Conservation (phyloP, 202 grass and related monocot genomes). For the Carex arenaria region DNA sequence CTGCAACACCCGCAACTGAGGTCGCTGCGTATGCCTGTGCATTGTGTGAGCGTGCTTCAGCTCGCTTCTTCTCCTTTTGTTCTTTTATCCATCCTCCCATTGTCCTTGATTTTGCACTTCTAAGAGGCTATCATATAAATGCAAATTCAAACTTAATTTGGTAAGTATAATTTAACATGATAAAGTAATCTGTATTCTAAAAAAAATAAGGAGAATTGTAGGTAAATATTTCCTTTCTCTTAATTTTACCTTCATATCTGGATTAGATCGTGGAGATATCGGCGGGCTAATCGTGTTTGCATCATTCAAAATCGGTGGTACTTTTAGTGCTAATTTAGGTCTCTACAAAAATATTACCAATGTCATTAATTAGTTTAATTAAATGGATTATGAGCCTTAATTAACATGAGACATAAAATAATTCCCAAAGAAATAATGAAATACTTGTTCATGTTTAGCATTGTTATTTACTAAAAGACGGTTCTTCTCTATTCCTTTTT, state of each 20-base stretch:
- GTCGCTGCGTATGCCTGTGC: conserved; percentile 84
- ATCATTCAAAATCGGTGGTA: conserved; percentile 27
- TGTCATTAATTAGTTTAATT: not conserved
- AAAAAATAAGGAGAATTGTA: not conserved
- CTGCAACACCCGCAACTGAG: conserved; percentile 83
- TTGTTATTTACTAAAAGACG: not conserved
- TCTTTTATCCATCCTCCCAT: conserved; percentile 91
- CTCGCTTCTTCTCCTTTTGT: conserved; percentile 87
- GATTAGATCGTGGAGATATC: conserved; percentile 52
- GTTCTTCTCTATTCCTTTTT: conserved; percentile 18
- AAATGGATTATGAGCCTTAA: not conserved
- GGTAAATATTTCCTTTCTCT: not conserved
- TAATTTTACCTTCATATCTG: conserved; percentile 47
- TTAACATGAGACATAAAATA: not conserved
- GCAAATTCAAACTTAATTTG: not conserved
- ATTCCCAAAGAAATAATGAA: not conserved
- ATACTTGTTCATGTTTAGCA: conserved; percentile 27
- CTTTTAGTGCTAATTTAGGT: conserved; percentile 5
- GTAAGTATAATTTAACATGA: not conserved
- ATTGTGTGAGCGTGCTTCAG: conserved; percentile 70
- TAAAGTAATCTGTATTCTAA: not conserved
- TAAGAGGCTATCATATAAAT: conserved; percentile 22
- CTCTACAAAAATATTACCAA: conserved; percentile 18
- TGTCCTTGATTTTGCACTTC: conserved; percentile 38
- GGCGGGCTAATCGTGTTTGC: conserved; percentile 34